Percentiles rank a stretch among this genome's conserved stretches.
phyloP scores from a whole-genome alignment of 2,329 filamentous ascomycete genomes.

The Didymella lethalis region DNA sequence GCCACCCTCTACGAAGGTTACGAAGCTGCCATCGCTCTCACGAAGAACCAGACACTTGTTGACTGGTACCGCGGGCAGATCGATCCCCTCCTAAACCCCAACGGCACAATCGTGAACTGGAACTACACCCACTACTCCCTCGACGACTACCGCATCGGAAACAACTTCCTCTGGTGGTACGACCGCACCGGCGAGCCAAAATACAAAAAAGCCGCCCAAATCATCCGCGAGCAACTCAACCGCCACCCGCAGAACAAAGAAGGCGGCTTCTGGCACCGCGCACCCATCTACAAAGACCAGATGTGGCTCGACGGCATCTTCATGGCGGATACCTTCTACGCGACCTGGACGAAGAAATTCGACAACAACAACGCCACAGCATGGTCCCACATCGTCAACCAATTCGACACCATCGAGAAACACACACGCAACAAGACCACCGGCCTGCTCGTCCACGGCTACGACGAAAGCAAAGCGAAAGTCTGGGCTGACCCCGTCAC shows the following conservation, averaged over 20 bases:
- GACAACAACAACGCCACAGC: constrained; percentile 42
- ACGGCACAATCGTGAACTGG: constrained; percentile 58
- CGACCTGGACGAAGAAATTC: constrained; percentile 42
- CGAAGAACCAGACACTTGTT: constrained; percentile 53
- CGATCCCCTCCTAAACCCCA: constrained; percentile 50
- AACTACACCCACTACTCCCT: constrained; percentile 55
- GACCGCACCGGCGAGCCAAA: constrained; percentile 47
- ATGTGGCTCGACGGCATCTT: constrained; percentile 64
- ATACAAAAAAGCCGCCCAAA: constrained; percentile 56
- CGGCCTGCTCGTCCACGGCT: constrained; percentile 34
- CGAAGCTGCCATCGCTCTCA: constrained; percentile 54
- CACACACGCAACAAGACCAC: constrained; percentile 29
- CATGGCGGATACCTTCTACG: constrained; percentile 43
- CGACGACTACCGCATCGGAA: constrained; percentile 60
- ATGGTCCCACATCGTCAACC: constrained; percentile 48
- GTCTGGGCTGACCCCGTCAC: constrained; percentile 35
- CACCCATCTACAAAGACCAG: constrained; percentile 56
- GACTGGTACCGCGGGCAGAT: constrained; percentile 55
- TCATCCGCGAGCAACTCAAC: constrained; percentile 55
- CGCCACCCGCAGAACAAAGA: constrained; percentile 56
- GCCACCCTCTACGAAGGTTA: constrained; percentile 52
- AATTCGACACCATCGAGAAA: constrained; percentile 32
- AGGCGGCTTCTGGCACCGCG: constrained; percentile 62
- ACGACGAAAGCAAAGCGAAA: constrained; percentile 34
- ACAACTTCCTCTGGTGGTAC: constrained; percentile 56